Evolutionary conservation across 179 eudicot genomes (phyloP).

Genomic region (Camellia oleifera): DNA sequence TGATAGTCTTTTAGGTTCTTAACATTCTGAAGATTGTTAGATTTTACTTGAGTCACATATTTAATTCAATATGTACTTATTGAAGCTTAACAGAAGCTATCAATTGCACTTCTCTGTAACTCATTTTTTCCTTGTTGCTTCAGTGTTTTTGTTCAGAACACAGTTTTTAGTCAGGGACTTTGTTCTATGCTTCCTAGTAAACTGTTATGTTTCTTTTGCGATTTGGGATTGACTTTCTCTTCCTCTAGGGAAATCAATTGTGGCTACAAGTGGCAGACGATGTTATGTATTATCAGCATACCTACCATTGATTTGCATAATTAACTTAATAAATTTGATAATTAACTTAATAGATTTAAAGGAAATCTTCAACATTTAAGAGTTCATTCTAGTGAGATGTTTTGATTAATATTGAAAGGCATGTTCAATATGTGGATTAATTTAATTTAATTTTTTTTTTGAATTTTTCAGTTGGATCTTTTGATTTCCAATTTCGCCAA

Average conservation of each 20-base stretch:
- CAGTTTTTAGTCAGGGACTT: not conserved
- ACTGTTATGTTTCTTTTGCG: not conserved
- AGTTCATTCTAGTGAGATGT: not conserved
- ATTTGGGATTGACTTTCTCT: not conserved
- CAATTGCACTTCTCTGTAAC: not conserved
- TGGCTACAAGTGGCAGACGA: not conserved
- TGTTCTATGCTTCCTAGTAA: not conserved
- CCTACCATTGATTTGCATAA: not conserved
- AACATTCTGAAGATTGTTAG: not conserved
- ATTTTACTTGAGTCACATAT: not conserved
- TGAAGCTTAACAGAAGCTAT: not conserved
- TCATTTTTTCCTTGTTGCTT: not conserved
- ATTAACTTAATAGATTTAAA: not conserved
- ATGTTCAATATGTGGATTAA: not conserved
- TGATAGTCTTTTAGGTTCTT: not conserved
- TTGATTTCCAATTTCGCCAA: not conserved
- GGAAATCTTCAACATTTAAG: not conserved
- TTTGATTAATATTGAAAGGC: not conserved
- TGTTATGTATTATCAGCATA: not conserved
- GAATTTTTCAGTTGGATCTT: not conserved
- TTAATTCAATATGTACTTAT: constrained; percentile 1
- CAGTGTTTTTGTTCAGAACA: not conserved
- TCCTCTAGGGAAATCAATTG: not conserved
- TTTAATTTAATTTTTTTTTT: not conserved
- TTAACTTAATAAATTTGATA: not conserved